Evolutionary conservation across 176 grass and related monocot genomes (phyloP), one percentile per base, ranked within the genome.

Genomic region (Elaeis guineensis): DNA sequence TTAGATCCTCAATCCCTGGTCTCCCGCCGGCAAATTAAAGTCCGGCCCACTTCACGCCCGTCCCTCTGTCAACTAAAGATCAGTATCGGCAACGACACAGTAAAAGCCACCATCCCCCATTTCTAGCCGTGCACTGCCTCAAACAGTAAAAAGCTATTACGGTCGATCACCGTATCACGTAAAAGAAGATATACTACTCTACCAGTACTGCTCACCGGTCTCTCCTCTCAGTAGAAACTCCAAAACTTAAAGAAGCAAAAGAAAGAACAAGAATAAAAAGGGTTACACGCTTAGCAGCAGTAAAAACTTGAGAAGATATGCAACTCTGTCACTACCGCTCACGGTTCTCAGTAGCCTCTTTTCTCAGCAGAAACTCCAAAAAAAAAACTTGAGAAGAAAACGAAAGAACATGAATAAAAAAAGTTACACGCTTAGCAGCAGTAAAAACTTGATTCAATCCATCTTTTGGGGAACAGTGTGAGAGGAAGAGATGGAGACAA

Each of bases 41-140:
- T 18, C 19, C 17, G 15, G 30, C 32, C 11, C 51, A 51, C 16
- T 12, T 12, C 17, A 9, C 6, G 2, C 5, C 4, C 6, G 49
- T 50, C 5, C 3, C n/a, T 25, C 35, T 17, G 48, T 25, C 49
- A 52, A 65, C n/a, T 26, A 16, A 25, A 25, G 49, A 65, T 52
- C 64, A 68, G n/a, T 22, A 68, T 39, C 2, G 28, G 65, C 52
- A 68, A 57, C 26, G 44, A 21, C 52, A 68, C 26, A 56, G 65
- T 55, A 56, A 68, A 68, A 68, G 65, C 65, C 65, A 56, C 52
- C 24, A 5, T 5, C 17, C n/a, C 18, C 51, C 17, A 17, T 49
- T 49, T 48, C 29, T 17, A 21, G 19, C 25, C 25, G 4, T 52
- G 63, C 21, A 52, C 15, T 19, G 32, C 5, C 25, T 44, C 32